Percentiles rank a stretch among this genome's conserved stretches.
Conservation (phyloP, 192 early-diverging fungal genomes). For the Fimicolochytrium jonesii region DNA sequence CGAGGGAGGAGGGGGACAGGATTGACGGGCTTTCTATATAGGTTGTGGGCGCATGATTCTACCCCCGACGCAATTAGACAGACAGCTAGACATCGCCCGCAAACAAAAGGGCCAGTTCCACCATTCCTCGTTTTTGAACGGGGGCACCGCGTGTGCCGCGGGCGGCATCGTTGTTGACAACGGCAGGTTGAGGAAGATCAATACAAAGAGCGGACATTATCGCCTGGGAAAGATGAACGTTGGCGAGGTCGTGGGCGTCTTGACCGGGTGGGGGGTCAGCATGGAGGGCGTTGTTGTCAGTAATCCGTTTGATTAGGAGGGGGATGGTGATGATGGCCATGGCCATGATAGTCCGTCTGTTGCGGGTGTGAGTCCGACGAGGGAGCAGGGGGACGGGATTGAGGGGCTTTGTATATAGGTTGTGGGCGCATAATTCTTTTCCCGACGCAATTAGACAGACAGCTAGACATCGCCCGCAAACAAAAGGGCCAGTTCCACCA, state of each 20-base stretch:
- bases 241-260: not conserved
- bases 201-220: constrained; percentile 6
- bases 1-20: too few species aligned
- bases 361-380: too few species aligned
- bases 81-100: not conserved
- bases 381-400: too few species aligned
- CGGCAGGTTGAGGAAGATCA: not conserved
- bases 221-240: not conserved
- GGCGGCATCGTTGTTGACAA: constrained; percentile 4
- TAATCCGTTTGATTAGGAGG: not conserved
- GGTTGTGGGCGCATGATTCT: too few species aligned
- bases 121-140: constrained; percentile 7
- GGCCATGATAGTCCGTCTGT: too few species aligned
- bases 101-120: constrained; percentile 5
- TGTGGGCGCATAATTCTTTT: too few species aligned
- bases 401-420: too few species aligned
- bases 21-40: too few species aligned
- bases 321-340: not conserved
- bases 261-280: constrained; percentile 1
- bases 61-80: too few species aligned
- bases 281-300: not conserved
- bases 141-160: not conserved
- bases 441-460: too few species aligned
- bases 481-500: constrained; percentile 5
- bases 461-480: not conserved